These are phyloP conservation scores for Flaveria trinervia DNA, from an alignment of 129 eudicot genomes.

Conservation along the genomic window DNA sequence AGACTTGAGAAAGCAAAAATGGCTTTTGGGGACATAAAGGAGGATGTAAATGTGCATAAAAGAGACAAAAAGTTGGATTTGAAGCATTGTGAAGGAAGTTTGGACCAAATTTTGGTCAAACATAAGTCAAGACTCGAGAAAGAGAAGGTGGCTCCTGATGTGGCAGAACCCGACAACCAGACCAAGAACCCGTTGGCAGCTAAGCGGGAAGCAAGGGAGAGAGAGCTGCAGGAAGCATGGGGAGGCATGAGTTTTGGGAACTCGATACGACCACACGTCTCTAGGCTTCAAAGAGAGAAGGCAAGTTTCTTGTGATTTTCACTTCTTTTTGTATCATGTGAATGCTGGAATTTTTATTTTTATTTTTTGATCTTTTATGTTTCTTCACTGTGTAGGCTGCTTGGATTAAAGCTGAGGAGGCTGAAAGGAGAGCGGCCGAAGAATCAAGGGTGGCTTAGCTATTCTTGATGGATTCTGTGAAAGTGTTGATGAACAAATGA, in stretches of 20 bases:
- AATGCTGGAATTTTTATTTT: neutral
- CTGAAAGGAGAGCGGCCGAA: constrained; percentile 53
- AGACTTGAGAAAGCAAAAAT: constrained; percentile 77
- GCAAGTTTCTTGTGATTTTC: constrained; percentile 37
- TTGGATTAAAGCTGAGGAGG: constrained; percentile 93
- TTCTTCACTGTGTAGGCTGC: constrained; percentile 51
- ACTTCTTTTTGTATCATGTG: neutral
- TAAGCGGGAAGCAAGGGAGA: constrained; percentile 72
- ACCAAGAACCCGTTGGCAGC: constrained; percentile 41
- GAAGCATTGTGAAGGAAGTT: constrained; percentile 49
- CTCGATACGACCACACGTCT: constrained; percentile 68
- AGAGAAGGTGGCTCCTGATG: constrained; percentile 54
- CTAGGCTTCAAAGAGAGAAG: constrained; percentile 88
- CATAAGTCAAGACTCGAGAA: constrained; percentile 70
- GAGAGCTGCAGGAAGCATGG: constrained; percentile 83
- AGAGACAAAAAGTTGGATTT: constrained; percentile 25
- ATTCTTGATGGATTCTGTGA: neutral
- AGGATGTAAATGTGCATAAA: constrained; percentile 38
- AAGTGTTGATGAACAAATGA: neutral
- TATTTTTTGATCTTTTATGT: neutral
- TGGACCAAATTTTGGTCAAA: constrained; percentile 72
- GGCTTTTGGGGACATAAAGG: constrained; percentile 25
- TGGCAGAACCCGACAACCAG: constrained; percentile 33
- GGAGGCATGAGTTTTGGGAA: constrained; percentile 92
- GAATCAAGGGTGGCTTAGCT: constrained; percentile 27